phyloP scores from a whole-genome alignment of 768 basidiomycete genomes.

The Gloeostereum incarnatum region DNA sequence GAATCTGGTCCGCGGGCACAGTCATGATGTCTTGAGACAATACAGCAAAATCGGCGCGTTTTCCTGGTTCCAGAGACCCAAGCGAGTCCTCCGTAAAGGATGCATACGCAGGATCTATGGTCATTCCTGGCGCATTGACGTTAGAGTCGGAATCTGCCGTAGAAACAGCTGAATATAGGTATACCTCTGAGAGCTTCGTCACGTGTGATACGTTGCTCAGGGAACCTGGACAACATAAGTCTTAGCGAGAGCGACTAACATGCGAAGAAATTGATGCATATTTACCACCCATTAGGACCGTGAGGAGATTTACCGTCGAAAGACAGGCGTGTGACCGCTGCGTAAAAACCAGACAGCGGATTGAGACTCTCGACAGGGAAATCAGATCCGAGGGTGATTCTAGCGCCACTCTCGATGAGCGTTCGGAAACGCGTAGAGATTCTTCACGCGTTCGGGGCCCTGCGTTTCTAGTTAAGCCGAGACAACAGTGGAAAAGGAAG shows the following conservation, averaged over 20 bases:
- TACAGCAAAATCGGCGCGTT: conserved; percentile 80
- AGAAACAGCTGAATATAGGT: neutral
- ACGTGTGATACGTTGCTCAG: conserved; percentile 68
- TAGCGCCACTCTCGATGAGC: conserved; percentile 51
- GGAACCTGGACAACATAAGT: conserved; percentile 47
- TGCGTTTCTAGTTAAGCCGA: conserved; percentile 13
- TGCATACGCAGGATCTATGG: conserved; percentile 80
- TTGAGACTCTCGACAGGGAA: conserved; percentile 86
- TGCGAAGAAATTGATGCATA: conserved; percentile 6
- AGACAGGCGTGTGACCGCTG: conserved; percentile 74
- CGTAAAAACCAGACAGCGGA: conserved; percentile 79
- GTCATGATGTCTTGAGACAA: conserved; percentile 78
- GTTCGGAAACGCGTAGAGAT: conserved; percentile 84
- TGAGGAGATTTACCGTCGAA: conserved; percentile 69
- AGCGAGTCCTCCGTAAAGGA: conserved; percentile 66
- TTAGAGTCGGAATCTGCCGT: neutral
- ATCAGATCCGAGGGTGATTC: conserved; percentile 79
- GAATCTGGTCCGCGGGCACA: conserved; percentile 45
- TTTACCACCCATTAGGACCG: conserved; percentile 76
- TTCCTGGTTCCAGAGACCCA: conserved; percentile 74
- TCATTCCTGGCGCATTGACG: conserved; percentile 51
- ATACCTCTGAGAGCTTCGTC: conserved; percentile 67
- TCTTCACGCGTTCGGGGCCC: conserved; percentile 80
- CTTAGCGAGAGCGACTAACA: neutral
- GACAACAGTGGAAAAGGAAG: neutral